Evolutionary conservation across 768 basidiomycete species (phyloP).

Genomic region (Gloeostereum incarnatum): DNA sequence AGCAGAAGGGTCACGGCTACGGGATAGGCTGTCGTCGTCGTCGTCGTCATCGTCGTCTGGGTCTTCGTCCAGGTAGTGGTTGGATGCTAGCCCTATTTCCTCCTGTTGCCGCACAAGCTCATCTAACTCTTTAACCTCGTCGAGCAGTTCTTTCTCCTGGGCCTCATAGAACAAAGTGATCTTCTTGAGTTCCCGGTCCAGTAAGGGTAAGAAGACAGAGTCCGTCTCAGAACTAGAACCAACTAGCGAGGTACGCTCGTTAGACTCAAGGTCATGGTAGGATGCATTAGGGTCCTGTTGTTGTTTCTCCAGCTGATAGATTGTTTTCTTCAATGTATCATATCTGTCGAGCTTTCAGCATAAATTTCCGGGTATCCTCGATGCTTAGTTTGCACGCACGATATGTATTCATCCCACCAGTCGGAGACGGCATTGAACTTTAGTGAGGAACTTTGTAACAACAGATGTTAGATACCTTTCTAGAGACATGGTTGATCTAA

Average conservation of each 20-base stretch:
- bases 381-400: constrained; percentile 35
- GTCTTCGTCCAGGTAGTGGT: constrained; percentile 40
- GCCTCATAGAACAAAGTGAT: constrained; percentile 68
- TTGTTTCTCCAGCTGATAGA: constrained; percentile 81
- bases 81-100: constrained; percentile 39
- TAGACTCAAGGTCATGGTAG: constrained; percentile 53
- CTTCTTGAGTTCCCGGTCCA: constrained; percentile 80
- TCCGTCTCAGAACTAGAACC: constrained; percentile 33
- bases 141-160: constrained; percentile 66
- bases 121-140: constrained; percentile 51
- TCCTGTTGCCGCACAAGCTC: constrained; percentile 51
- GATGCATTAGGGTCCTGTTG: constrained; percentile 31
- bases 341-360: constrained; percentile 39
- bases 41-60: constrained; percentile 48
- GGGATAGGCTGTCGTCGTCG: constrained; percentile 36
- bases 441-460: constrained; percentile 79
- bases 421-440: constrained; percentile 89
- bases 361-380: not conserved
- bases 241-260: constrained; percentile 51
- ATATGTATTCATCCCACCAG: constrained; percentile 90
- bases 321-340: constrained; percentile 73
- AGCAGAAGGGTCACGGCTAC: constrained; percentile 14
- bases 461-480: too few species aligned
- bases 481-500: too few species aligned
- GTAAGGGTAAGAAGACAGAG: constrained; percentile 55